Evolutionary conservation across 495 filamentous ascomycete genomes (phyloP).

Genomic region (Aspergillus ostianus): DNA sequence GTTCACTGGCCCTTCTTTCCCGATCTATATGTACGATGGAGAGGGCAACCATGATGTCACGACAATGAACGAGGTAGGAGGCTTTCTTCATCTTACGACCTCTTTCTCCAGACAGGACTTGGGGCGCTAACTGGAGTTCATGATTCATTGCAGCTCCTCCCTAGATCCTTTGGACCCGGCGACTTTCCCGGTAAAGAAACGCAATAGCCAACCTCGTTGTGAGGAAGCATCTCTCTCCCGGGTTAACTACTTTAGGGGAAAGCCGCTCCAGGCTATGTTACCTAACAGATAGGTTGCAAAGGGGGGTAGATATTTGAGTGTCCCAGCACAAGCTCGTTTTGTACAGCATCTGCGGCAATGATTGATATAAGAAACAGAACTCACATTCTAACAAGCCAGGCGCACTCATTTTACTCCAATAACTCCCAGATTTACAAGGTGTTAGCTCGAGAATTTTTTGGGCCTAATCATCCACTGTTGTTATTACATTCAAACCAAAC

Average conservation of each 20-base stretch:
- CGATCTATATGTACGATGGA: conserved; percentile 90
- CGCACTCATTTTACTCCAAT: background rate
- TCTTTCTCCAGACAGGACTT: background rate
- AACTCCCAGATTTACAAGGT: too few relatives aligned
- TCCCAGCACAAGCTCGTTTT: too few relatives aligned
- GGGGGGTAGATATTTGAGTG: background rate
- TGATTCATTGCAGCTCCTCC: conserved; percentile 52
- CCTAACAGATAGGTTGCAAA: too few relatives aligned
- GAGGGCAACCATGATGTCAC: conserved; percentile 65
- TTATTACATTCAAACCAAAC: too few relatives aligned
- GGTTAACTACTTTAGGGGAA: too few relatives aligned
- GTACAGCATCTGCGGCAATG: too few relatives aligned
- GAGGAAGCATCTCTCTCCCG: background rate
- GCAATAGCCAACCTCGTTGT: background rate
- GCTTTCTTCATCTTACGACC: background rate
- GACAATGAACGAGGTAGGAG: conserved; percentile 66
- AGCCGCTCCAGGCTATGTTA: background rate
- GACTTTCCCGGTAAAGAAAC: conserved; percentile 25
- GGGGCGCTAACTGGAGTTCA: background rate
- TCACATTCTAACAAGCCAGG: background rate
- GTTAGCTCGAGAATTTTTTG: too few relatives aligned
- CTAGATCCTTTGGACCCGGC: conserved; percentile 71
- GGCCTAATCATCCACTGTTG: too few relatives aligned
- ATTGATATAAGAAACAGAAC: background rate
- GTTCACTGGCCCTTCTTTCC: conserved; percentile 64